Conservation (phyloP, 129 eudicot genomes). For the Mikania micrantha region DNA sequence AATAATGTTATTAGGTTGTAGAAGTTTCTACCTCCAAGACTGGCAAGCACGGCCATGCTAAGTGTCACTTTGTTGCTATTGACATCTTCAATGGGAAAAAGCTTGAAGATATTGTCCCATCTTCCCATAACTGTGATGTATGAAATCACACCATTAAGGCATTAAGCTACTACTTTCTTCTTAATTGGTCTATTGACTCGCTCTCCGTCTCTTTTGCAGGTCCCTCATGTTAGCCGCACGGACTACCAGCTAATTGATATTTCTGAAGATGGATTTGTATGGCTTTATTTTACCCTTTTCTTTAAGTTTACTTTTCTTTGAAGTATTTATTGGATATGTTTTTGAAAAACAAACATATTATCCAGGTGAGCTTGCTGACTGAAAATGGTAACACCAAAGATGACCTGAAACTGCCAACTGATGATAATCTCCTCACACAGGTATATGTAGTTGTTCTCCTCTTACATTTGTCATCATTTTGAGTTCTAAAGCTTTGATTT, state of each 20-base stretch:
- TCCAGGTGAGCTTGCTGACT: constrained; percentile 65
- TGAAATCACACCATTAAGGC: constrained; percentile 11
- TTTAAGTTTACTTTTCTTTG: background rate
- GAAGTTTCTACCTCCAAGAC: constrained; percentile 82
- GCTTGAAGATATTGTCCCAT: constrained; percentile 73
- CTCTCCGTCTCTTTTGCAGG: constrained; percentile 45
- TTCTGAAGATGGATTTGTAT: constrained; percentile 69
- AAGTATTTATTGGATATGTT: background rate
- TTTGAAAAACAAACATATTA: background rate
- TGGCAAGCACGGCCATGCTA: constrained; percentile 76
- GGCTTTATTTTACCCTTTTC: constrained; percentile 4
- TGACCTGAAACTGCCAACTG: constrained; percentile 67
- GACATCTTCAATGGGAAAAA: constrained; percentile 67
- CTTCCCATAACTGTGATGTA: constrained; percentile 79
- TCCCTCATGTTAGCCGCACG: constrained; percentile 63
- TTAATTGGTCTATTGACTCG: too few relatives aligned
- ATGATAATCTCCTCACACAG: constrained; percentile 49
- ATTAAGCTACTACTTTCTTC: background rate
- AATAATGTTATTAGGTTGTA: constrained; percentile 40
- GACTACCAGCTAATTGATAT: constrained; percentile 71
- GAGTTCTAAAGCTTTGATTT: background rate
- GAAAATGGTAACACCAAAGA: constrained; percentile 66
- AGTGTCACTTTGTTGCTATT: constrained; percentile 70
- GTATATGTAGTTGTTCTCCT: constrained; percentile 16
- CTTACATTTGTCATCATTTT: background rate